Conservation (phyloP, 768 basidiomycete species). For the Hericium rajendrae region DNA sequence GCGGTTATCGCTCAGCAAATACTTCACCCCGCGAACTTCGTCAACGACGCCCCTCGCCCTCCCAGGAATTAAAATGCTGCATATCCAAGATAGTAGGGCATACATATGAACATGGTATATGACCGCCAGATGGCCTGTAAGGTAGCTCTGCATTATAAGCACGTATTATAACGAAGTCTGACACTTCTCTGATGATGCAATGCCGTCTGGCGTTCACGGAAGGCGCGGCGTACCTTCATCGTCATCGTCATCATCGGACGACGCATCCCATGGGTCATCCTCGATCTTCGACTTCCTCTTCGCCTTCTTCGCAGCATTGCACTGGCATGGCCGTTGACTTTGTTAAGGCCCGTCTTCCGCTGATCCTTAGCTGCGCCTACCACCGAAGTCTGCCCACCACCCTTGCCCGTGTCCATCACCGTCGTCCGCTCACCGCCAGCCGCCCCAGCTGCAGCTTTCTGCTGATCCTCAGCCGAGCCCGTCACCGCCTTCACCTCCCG, state of each 20-base stretch:
- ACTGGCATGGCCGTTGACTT: neutral
- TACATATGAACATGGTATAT: neutral
- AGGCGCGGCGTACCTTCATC: neutral
- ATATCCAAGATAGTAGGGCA: neutral
- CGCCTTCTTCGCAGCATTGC: neutral
- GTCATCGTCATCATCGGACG: constrained; percentile 9
- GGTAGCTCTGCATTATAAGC: no score
- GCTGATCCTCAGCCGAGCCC: no score
- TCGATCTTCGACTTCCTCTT: neutral
- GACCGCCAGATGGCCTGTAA: neutral
- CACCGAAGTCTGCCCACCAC: neutral
- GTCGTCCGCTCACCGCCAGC: no score
- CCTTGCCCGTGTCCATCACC: neutral
- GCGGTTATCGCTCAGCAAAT: no score
- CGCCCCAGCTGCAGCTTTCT: no score
- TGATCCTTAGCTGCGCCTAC: neutral
- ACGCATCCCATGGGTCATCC: constrained; percentile 16
- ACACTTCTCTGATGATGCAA: no score
- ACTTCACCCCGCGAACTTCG: no score
- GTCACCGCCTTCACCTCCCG: neutral
- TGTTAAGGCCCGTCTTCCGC: neutral
- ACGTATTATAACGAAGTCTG: no score
- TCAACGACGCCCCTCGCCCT: no score
- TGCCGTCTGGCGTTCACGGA: neutral
- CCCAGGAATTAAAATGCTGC: no score